A percentile compares a stretch with the other conserved stretches of the same genome.
Evolutionary conservation across 1,139 yeast species (phyloP).

Genomic region (Pichia sp.): DNA sequence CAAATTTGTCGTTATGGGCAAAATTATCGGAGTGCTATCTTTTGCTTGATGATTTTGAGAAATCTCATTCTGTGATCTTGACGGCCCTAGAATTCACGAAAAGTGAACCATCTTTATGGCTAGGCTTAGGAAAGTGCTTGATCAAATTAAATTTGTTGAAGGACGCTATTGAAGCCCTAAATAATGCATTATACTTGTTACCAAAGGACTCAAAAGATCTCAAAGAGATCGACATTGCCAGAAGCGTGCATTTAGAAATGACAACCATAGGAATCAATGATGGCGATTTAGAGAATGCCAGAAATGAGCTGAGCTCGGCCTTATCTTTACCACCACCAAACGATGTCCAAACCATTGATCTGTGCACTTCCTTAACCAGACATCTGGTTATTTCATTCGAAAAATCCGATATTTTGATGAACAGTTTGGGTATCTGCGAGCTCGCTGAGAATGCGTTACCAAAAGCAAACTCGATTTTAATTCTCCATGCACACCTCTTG

Average conservation of each 20-base stretch:
- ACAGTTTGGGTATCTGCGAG: slow-evolving; percentile 42
- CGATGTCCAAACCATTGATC: slow-evolving; percentile 26
- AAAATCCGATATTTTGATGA: slow-evolving; percentile 38
- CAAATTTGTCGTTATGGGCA: slow-evolving; percentile 33
- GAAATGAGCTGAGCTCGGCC: slow-evolving; percentile 40
- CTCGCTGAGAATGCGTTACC: slow-evolving; percentile 39
- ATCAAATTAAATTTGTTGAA: slow-evolving; percentile 34
- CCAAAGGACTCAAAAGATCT: slow-evolving; percentile 34
- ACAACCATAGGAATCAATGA: slow-evolving; percentile 47
- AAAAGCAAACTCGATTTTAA: slow-evolving; percentile 34
- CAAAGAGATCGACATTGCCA: slow-evolving; percentile 37
- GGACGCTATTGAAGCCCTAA: slow-evolving; percentile 40
- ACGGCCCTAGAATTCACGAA: slow-evolving; percentile 34
- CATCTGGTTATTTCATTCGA: slow-evolving; percentile 44
- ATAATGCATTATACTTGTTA: slow-evolving; percentile 28
- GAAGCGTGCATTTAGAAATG: slow-evolving; percentile 45
- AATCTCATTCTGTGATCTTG: slow-evolving; percentile 41
- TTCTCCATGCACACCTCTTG: slow-evolving; percentile 40
- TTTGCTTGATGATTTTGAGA: slow-evolving; percentile 38
- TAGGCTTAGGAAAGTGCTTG: slow-evolving; percentile 37
- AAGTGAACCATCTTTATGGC: slow-evolving; percentile 40
- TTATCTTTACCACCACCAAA: slow-evolving; percentile 39
- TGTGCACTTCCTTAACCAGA: slow-evolving; percentile 42
- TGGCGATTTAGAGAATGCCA: slow-evolving; percentile 38
- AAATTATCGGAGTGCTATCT: slow-evolving; percentile 45